Conservation (phyloP, 2,329 filamentous ascomycete genomes). For the Proliferodiscus dingleyae region DNA sequence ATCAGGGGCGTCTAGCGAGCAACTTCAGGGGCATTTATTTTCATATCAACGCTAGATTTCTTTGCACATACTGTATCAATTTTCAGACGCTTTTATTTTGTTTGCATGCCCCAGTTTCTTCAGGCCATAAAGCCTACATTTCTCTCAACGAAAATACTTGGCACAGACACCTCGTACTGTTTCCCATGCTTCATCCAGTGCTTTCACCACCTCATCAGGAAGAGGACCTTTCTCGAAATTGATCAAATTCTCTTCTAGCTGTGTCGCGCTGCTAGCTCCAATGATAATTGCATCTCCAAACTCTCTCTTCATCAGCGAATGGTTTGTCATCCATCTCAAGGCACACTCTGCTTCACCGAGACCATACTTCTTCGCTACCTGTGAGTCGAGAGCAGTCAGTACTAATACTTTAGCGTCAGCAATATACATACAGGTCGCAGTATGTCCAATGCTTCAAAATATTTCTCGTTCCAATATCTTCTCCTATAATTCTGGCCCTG, state of each 20-base stretch:
- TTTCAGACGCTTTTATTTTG: too few species aligned
- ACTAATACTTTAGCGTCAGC: background rate
- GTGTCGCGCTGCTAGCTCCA: slow-evolving; percentile 51
- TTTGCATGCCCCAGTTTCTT: too few species aligned
- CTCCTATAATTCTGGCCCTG: slow-evolving; percentile 45
- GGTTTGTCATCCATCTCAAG: slow-evolving; percentile 67
- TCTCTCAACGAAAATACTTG: slow-evolving; percentile 45
- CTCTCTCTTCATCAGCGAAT: slow-evolving; percentile 53
- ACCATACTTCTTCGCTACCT: slow-evolving; percentile 60
- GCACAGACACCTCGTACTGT: slow-evolving; percentile 55
- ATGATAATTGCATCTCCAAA: slow-evolving; percentile 55
- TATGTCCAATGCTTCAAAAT: slow-evolving; percentile 59
- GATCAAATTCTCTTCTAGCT: slow-evolving; percentile 54
- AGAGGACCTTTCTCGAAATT: slow-evolving; percentile 65
- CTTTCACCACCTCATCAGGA: slow-evolving; percentile 69
- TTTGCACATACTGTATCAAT: too few species aligned
- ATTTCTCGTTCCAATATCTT: slow-evolving; percentile 56
- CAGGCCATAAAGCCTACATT: too few species aligned
- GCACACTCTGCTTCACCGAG: slow-evolving; percentile 70
- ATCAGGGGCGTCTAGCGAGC: too few species aligned
- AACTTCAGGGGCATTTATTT: too few species aligned
- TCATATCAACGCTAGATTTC: too few species aligned
- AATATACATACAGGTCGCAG: slow-evolving; percentile 45
- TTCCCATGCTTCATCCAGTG: slow-evolving; percentile 73
- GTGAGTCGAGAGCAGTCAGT: slow-evolving; percentile 12